A percentile compares a stretch with the other conserved stretches of the same genome.
These are phyloP conservation scores for Aureobasidium sp. DNA, from an alignment of 2,329 filamentous ascomycete species.

Conservation along the genomic window DNA sequence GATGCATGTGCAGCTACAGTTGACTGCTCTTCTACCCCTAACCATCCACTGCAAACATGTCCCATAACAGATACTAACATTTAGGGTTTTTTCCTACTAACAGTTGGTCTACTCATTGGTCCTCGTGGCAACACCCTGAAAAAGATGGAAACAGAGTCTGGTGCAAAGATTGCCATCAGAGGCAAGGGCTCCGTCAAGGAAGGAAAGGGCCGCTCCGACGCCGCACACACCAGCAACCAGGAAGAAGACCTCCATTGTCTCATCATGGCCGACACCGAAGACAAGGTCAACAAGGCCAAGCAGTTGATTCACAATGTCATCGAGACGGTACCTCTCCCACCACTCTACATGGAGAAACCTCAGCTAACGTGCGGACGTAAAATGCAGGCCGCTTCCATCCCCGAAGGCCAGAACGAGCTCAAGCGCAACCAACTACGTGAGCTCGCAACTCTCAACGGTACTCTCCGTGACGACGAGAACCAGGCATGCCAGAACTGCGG, in stretches of 20 bases:
- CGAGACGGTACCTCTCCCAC: too few relatives aligned
- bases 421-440: constrained; percentile 98
- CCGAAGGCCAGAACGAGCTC: constrained; percentile 96
- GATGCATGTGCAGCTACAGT: neutral
- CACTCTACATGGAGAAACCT: too few relatives aligned
- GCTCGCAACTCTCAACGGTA: constrained; percentile 96
- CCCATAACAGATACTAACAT: constrained; percentile 62
- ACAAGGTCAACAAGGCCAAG: constrained; percentile 99
- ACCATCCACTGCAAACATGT: constrained; percentile 6
- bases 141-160: constrained; percentile 98
- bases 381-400: constrained; percentile 83
- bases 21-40: constrained; percentile 11
- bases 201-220: constrained; percentile 97
- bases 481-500: constrained; percentile 98
- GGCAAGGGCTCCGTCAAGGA: constrained; percentile 99
- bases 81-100: constrained; percentile 71
- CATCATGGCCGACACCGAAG: constrained; percentile 99
- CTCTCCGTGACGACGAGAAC: constrained; percentile 96
- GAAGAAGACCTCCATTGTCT: constrained; percentile 98
- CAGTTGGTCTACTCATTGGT: constrained; percentile 99
- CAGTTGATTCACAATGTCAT: constrained; percentile 97
- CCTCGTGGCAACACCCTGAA: constrained; percentile 99
- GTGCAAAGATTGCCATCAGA: constrained; percentile 97
- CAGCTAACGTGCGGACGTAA: too few relatives aligned
- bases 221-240: constrained; percentile 98